A percentile compares a stretch with the other conserved stretches of the same genome.
Conservation (phyloP, 78 protist species). For the Dictyostelium citrinum region DNA sequence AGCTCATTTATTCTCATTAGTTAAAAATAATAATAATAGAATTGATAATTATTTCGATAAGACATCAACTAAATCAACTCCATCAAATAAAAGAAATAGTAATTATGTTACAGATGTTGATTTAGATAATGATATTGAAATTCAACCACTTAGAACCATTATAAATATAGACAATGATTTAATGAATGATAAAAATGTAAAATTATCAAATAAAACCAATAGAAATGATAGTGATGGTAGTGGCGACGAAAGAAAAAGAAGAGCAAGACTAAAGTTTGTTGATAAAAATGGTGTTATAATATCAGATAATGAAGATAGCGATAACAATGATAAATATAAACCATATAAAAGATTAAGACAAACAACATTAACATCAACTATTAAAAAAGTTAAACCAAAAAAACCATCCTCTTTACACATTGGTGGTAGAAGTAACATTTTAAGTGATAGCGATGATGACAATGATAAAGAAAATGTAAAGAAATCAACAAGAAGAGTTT, state of each 20-base stretch:
- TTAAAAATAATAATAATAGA: not conserved
- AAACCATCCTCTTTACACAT: not conserved
- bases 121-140: not conserved
- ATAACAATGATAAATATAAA: not conserved
- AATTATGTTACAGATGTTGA: not conserved
- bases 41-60: not conserved
- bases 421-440: not conserved
- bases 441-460: not conserved
- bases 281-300: not conserved
- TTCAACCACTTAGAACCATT: not conserved
- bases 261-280: not conserved
- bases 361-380: not conserved
- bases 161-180: not conserved
- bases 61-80: not conserved
- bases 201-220: not conserved
- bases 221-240: not conserved
- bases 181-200: no score
- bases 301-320: not conserved
- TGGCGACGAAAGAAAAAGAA: not conserved
- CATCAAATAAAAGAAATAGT: not conserved
- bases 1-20: not conserved
- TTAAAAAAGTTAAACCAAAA: not conserved
- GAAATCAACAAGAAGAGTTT: not conserved
- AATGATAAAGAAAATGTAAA: not conserved
- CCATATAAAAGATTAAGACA: not conserved